Evolutionary conservation across 2,329 filamentous ascomycete genomes (phyloP), one percentile per base, ranked within the genome.

Genomic region (Penicillium sp.): DNA sequence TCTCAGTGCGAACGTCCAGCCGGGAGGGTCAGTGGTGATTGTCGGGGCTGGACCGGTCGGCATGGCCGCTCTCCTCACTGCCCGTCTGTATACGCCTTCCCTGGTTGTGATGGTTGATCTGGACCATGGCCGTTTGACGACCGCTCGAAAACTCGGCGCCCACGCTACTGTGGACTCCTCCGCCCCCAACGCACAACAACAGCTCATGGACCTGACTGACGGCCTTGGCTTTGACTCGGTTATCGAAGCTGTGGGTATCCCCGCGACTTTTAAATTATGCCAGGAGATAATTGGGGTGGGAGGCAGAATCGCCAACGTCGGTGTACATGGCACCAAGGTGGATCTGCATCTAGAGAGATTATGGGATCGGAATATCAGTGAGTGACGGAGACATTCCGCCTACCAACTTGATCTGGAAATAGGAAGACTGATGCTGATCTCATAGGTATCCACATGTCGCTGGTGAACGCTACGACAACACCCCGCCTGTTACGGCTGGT

Each of bases 11-110:
- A 77, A 79, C 25, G 79, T 85, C 1, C 69, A 78, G 54, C 82
- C 82, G 0, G 82, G 81, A 0, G 68, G 71, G 6, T 81, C 75
- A 1, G 80, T 85, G 1, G 82, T 75, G 0, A 78, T 86, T 49
- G 75, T 85, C 2, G 83, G 84, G 1, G 74, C 78, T 2, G 83
- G 83, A 0, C 82, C 82, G 0, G 77, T 86, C 1, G 83, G 83
- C 0, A 68, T 85, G n/a, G 79, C 81, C 0, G 77, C 78, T 1
- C 66, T 83, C n/a, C 71, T 85, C 42, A 82, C 81, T 3, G 76
- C 82, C 2, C 77, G 79, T 63, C 72, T 85, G 49, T 85, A 83
- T 62, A 78, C 80, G 0, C 82, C 83, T 0, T 70, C 76, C 2
- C 69, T 74, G 55, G 70, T 85, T 23, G 78, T 85, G 9, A 75